Evolutionary conservation across 2,329 filamentous ascomycete species (phyloP), one percentile per base, ranked within the genome.

Genomic region (Ascochyta fabae): DNA sequence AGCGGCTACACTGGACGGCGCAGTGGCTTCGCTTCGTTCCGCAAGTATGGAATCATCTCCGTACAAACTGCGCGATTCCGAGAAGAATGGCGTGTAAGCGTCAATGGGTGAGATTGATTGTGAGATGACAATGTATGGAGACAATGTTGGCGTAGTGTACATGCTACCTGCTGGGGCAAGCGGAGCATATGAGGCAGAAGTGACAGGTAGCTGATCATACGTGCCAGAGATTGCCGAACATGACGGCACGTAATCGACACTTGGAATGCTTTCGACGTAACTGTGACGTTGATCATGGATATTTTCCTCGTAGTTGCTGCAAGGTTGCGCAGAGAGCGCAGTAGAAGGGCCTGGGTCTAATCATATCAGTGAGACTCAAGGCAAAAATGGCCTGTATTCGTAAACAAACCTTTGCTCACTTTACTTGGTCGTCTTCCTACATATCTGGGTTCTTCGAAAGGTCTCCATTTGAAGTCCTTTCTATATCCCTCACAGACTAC

Each of bases 391-490:
- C 12, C n/a, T 12, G 10, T 42, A 19, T 27, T 27, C 9, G 10
- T n/a, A 39, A 33, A 62, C 64, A 36, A 63, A 79, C 79, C 72
- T 75, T 81, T 83, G 68, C 79, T 83, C 36, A 75, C 58, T 64
- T 80, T 83, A 7, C 33, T 40, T 7, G 61, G 59, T 29, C 70
- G 68, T 62, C 81, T 84, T 46, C 75, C 75, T 19, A 75, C 74
- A 60, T 86, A 80, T 50, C 77, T 86, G 42, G 84, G 81, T 61
- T 90, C 87, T 67, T 88, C 86, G 64, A 89, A 89, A 0, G 86
- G 83, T 48, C 86, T 80, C 88, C 88, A 91, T 79, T 90, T 90
- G 77, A 89, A 90, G 71, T 89, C 86, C 71, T 89, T 91, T 73
- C 86, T 88, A 75, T 90, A 91, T 33, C 88, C 88, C 55, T 87